These are phyloP conservation scores for Hypoxylon lienhwacheense DNA, from an alignment of 495 filamentous ascomycete species.

Conservation along the genomic window DNA sequence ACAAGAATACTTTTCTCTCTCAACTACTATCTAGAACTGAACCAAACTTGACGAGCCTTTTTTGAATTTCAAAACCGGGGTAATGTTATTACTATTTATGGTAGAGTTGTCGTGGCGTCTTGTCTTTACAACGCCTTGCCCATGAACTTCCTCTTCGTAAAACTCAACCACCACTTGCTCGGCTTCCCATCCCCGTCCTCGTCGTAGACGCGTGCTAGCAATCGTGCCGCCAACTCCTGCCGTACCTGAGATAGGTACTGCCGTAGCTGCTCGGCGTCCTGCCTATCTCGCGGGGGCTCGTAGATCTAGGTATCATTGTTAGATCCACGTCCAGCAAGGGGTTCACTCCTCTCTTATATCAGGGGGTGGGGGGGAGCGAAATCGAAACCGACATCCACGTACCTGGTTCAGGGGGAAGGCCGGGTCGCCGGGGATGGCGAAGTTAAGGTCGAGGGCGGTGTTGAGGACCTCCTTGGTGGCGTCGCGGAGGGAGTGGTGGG, in stretches of 20 bases:
- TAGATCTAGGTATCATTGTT: conserved; percentile 50
- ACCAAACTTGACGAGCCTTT: conserved; percentile 1
- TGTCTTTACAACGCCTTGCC: conserved; percentile 74
- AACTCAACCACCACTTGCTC: conserved; percentile 99
- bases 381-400: conserved; percentile 6
- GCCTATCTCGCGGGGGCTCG: conserved; percentile 73
- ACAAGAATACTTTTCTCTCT: conserved; percentile 8
- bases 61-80: neutral
- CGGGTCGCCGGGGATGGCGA: conserved; percentile 92
- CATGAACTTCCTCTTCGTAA: conserved; percentile 99
- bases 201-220: conserved; percentile 83
- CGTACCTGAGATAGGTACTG: conserved; percentile 89
- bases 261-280: conserved; percentile 83
- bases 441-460: conserved; percentile 79
- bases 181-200: conserved; percentile 75
- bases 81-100: conserved; percentile 4
- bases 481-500: conserved; percentile 54
- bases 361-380: no score
- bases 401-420: conserved; percentile 90
- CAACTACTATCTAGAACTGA: neutral
- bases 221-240: conserved; percentile 80
- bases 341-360: neutral
- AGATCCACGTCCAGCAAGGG: neutral
- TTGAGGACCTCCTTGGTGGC: conserved; percentile 59
- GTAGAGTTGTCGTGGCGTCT: conserved; percentile 5